Percentiles rank a stretch among this genome's conserved stretches.
phyloP scores from a whole-genome alignment of 169 alveolate genomes.

The Plasmodium knowlesi region DNA sequence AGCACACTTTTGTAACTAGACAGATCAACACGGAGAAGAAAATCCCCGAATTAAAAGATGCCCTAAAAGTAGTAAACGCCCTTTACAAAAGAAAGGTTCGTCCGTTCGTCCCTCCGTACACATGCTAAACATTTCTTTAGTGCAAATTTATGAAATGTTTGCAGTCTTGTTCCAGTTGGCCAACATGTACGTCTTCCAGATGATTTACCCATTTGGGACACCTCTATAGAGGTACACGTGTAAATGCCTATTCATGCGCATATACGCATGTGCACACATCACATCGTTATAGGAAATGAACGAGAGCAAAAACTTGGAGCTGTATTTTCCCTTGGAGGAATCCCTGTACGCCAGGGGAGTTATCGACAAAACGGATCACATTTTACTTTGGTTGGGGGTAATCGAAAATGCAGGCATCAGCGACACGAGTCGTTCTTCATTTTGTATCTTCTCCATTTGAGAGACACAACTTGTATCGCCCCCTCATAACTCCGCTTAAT shows the following conservation, averaged over 20 bases:
- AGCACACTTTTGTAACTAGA: slow-evolving; percentile 80
- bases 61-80: slow-evolving; percentile 73
- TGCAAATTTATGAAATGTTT: neutral
- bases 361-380: slow-evolving; percentile 85
- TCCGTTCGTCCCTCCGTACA: neutral
- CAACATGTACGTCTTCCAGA: neutral
- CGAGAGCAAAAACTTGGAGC: slow-evolving; percentile 35
- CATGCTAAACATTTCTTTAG: neutral
- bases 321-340: slow-evolving; percentile 85
- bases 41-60: slow-evolving; percentile 85
- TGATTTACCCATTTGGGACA: neutral
- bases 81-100: slow-evolving; percentile 69
- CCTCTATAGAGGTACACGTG: neutral
- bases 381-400: slow-evolving; percentile 91
- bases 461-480: neutral
- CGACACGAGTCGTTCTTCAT: neutral
- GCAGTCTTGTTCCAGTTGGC: neutral
- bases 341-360: slow-evolving; percentile 88
- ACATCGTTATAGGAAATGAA: slow-evolving; percentile 39
- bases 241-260: neutral
- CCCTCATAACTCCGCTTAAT: neutral
- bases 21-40: slow-evolving; percentile 78
- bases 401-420: slow-evolving; percentile 16
- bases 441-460: slow-evolving; percentile 22
- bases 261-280: neutral